Base-by-base conservation (phyloP, 768 basidiomycete species). In the Leccinum fibrillosum region DNA sequence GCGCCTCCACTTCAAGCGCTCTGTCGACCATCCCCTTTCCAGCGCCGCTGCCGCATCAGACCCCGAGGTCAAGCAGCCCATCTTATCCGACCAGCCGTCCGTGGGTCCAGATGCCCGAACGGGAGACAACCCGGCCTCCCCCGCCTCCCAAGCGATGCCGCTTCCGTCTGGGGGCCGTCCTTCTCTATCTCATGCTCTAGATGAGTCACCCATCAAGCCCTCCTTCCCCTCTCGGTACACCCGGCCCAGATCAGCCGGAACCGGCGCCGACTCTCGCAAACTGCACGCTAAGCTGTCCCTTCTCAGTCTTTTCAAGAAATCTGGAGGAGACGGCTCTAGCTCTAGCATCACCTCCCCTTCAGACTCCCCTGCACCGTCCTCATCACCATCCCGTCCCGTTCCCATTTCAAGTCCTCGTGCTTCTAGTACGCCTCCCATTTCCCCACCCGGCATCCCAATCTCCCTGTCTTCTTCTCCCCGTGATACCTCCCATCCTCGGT, bases 181-280 rank as follows among this genome's bases (percentile, higher is more conserved):
- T n/a, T 90, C 88, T 25, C 75, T 90, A 15, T 87, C 88, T 5
- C 82, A 86, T 25, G 77, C 85, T 55, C 64, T 69, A 19, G 65
- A 66, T 67, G 66, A 74, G 53, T 64, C 74, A 52, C 69, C 73
- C 23, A 71, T 56, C 68, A 76, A 17, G 64, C 76, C 62, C 19
- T 59, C 65, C 51, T 69, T 68, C 52, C 26, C 66, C 21, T 48
- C 55, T 60, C 76, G 78, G 51, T 74, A 71, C 42, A 80, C 77
- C 42, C 78, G 90, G 54, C 90, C 91, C 17, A 80, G 85, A 59
- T 91, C 89, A 39, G 88, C 89, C 37, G 88, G 89, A 5, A 86
- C 79, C 30, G 87, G 80, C 54, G 81, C 84, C 55, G 86, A 88
- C 25, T 73, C 80, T 35, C 74, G 74, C 54, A 85, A 78, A 64